Conservation (phyloP, 805 yeast species). For the Yamadazyma insecticola region DNA sequence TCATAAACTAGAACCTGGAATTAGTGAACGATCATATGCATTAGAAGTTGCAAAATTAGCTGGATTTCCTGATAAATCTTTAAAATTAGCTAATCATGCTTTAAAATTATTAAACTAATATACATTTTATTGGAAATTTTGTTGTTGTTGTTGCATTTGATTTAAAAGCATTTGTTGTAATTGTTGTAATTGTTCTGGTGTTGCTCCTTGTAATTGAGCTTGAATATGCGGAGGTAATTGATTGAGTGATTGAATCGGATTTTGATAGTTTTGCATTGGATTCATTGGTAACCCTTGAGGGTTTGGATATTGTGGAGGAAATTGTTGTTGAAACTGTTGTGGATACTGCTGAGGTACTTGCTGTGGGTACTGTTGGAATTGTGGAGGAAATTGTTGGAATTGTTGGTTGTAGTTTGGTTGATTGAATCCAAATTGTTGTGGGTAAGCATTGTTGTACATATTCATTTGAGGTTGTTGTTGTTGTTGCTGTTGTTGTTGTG, state of each 20-base stretch:
- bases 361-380: conserved; percentile 4
- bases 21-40: conserved; percentile 74
- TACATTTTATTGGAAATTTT: conserved; percentile 3
- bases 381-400: conserved; percentile 4
- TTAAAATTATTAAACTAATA: conserved; percentile 2
- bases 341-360: conserved; percentile 8
- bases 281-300: conserved; percentile 5
- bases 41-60: conserved; percentile 72
- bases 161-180: conserved; percentile 19
- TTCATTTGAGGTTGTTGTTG: conserved; percentile 5
- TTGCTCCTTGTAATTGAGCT: conserved; percentile 5
- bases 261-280: too few relatives aligned
- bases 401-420: conserved; percentile 4
- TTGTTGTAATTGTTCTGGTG: conserved; percentile 22
- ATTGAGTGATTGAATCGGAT: conserved; percentile 4
- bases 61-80: conserved; percentile 65
- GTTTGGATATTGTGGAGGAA: conserved; percentile 10
- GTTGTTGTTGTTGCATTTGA: conserved; percentile 10
- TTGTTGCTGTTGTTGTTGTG: conserved; percentile 4
- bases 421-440: conserved; percentile 6
- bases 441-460: conserved; percentile 2
- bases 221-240: conserved; percentile 5
- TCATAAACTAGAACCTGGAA: conserved; percentile 59
- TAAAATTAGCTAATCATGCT: conserved; percentile 42
- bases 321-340: conserved; percentile 13